These are phyloP conservation scores for Edaphochlamys debaryana DNA, from an alignment of 139 green algal species.

Conservation along the genomic window DNA sequence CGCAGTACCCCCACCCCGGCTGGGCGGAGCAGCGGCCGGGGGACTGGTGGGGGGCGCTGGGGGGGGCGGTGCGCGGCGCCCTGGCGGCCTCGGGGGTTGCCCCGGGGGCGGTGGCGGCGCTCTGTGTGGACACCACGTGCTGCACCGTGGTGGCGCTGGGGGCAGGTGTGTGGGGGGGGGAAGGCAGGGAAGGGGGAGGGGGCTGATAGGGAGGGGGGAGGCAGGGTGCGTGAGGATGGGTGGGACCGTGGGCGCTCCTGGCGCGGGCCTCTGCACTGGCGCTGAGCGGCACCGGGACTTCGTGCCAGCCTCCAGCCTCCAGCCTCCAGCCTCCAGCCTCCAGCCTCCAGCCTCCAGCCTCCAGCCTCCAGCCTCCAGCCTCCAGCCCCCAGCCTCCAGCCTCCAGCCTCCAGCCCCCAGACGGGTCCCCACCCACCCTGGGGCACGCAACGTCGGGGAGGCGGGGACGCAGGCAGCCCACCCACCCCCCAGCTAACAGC, in stretches of 20 bases:
- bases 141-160: constrained; percentile 85
- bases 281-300: too few relatives aligned
- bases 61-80: constrained; percentile 60
- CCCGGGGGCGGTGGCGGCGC: constrained; percentile 47
- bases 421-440: neutral
- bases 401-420: neutral
- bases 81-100: constrained; percentile 46
- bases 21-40: constrained; percentile 80
- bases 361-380: too few relatives aligned
- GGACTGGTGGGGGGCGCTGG: constrained; percentile 78
- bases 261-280: too few relatives aligned
- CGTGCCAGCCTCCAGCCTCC: too few relatives aligned
- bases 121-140: constrained; percentile 86
- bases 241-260: too few relatives aligned
- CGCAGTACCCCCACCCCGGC: constrained; percentile 49
- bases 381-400: too few relatives aligned
- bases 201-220: neutral
- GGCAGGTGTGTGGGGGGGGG: constrained; percentile 11
- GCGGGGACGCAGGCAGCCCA: too few relatives aligned
- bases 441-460: too few relatives aligned
- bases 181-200: neutral
- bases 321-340: too few relatives aligned
- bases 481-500: too few relatives aligned
- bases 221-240: neutral
- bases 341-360: too few relatives aligned